Evolutionary conservation across 1,284 basidiomycete species (phyloP).

Genomic region (Pisolithus thermaeus): DNA sequence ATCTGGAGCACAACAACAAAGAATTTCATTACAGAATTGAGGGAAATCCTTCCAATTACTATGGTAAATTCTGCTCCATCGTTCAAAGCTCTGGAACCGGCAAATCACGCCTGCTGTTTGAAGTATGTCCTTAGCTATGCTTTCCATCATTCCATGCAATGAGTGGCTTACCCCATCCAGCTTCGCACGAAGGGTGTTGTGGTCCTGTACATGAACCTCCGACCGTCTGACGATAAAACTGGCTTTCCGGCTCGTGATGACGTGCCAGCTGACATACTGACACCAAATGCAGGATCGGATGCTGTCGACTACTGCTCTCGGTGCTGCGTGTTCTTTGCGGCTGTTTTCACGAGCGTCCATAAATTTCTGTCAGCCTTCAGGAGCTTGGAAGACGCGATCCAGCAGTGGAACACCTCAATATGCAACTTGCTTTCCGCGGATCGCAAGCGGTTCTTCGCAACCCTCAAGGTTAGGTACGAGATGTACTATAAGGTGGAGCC

Average conservation of each 20-base stretch:
- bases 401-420: too few species aligned
- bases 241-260: constrained; percentile 1
- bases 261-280: not conserved
- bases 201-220: constrained; percentile 5
- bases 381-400: too few species aligned
- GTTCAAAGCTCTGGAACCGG: constrained; percentile 5
- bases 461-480: too few species aligned
- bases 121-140: not conserved
- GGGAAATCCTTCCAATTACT: not conserved
- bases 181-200: not conserved
- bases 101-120: constrained; percentile 1
- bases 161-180: not conserved
- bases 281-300: not conserved
- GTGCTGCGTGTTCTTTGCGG: constrained; percentile 3
- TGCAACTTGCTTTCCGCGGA: too few species aligned
- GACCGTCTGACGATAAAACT: not conserved
- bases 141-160: not conserved
- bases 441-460: too few species aligned
- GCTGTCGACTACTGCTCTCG: not conserved
- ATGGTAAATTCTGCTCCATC: constrained; percentile 5
- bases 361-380: not conserved
- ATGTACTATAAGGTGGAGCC: too few species aligned
- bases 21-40: too few species aligned
- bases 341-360: not conserved
- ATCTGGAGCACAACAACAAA: too few species aligned